A percentile compares a stretch with the other conserved stretches of the same genome.
phyloP scores from a whole-genome alignment of 768 basidiomycete species.

The Candolleomyces efflorescens region DNA sequence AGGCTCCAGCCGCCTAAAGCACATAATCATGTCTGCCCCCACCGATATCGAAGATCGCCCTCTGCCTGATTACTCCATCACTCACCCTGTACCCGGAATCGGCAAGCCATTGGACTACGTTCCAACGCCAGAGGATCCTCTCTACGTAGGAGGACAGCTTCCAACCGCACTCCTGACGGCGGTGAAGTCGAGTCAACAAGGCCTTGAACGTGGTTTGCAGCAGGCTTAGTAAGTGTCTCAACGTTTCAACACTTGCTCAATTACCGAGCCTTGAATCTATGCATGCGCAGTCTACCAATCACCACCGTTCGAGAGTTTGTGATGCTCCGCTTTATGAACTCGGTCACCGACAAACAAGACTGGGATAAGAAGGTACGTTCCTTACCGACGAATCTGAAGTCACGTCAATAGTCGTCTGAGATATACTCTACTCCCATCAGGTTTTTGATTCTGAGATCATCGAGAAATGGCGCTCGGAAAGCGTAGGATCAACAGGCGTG shows the following conservation, averaged over 20 bases:
- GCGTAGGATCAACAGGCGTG: background rate
- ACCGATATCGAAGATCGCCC: too few relatives aligned
- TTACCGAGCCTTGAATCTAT: too few relatives aligned
- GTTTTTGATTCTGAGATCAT: slow-evolving; percentile 14
- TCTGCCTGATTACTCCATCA: background rate
- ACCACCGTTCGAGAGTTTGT: slow-evolving; percentile 19
- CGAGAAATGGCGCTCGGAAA: slow-evolving; percentile 15
- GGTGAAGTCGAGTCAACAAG: too few relatives aligned
- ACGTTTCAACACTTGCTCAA: too few relatives aligned
- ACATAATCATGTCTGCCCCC: too few relatives aligned
- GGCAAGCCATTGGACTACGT: background rate
- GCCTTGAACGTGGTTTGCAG: too few relatives aligned
- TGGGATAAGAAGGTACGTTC: slow-evolving; percentile 19
- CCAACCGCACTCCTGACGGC: background rate
- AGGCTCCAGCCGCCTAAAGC: too few relatives aligned
- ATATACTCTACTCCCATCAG: too few relatives aligned
- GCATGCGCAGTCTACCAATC: background rate
- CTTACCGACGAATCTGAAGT: background rate
- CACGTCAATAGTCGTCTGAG: too few relatives aligned
- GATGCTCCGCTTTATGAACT: slow-evolving; percentile 22
- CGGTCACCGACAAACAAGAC: slow-evolving; percentile 20
- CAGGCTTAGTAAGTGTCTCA: too few relatives aligned
- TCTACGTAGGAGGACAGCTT: background rate
- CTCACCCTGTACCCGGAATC: background rate
- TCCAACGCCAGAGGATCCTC: background rate